These are phyloP conservation scores for Collybia nuda DNA, from an alignment of 768 basidiomycete species.

Conservation along the genomic window DNA sequence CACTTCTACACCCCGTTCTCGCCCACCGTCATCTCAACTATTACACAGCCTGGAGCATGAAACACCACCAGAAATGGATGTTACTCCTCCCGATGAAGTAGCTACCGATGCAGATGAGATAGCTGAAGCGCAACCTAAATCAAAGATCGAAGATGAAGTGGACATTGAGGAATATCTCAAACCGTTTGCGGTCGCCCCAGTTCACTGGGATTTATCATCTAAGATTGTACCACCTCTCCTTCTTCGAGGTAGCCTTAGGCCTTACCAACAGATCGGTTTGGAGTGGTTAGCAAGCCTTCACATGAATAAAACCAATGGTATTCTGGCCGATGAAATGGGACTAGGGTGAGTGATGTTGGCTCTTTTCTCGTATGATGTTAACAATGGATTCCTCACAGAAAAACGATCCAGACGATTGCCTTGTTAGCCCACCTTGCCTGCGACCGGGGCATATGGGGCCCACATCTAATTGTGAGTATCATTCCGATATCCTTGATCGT, in stretches of 20 bases:
- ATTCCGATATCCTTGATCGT: background rate
- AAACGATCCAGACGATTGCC: conserved; percentile 96
- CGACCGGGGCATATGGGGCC: conserved; percentile 89
- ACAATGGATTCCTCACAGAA: conserved; percentile 42
- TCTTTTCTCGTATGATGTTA: background rate
- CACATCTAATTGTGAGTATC: conserved; percentile 75
- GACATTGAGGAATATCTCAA: conserved; percentile 57
- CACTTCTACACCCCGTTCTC: too few relatives aligned
- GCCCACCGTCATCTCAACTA: too few relatives aligned
- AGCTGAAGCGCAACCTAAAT: conserved; percentile 13
- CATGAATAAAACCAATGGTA: conserved; percentile 76
- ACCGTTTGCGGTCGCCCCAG: conserved; percentile 69
- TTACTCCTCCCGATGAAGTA: background rate
- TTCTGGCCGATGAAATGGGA: conserved; percentile 94
- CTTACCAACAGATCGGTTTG: conserved; percentile 90
- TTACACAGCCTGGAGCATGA: too few relatives aligned
- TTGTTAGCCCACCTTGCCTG: conserved; percentile 91
- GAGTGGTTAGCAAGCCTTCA: conserved; percentile 95
- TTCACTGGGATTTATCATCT: conserved; percentile 61
- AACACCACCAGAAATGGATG: too few relatives aligned
- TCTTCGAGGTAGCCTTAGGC: conserved; percentile 83
- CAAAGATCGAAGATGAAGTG: conserved; percentile 26
- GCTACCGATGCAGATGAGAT: background rate
- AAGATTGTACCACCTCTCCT: conserved; percentile 68
- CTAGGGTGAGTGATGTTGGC: conserved; percentile 61